Percentiles rank a stretch among this genome's conserved stretches.
phyloP scores from a whole-genome alignment of 1,139 yeast species.

The Kurtzmaniella quercitrusa region DNA sequence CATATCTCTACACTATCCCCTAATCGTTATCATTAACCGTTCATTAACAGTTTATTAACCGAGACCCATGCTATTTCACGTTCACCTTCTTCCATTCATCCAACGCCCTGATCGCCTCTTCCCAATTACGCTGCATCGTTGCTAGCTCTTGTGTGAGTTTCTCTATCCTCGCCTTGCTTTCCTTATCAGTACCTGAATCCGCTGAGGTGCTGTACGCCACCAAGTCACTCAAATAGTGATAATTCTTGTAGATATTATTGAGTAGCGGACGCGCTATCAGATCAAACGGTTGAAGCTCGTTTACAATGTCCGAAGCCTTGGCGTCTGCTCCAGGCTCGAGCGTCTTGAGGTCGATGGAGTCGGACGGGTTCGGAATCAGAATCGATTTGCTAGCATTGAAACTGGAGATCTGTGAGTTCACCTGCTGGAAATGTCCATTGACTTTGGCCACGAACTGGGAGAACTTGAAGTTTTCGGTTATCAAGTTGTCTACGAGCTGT shows the following conservation, averaged over 20 bases:
- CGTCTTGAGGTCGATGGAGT: conserved; percentile 22
- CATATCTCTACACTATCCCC: background rate
- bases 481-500: conserved; percentile 34
- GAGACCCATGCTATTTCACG: background rate
- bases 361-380: conserved; percentile 31
- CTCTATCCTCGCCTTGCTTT: conserved; percentile 13
- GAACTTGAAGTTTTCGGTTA: conserved; percentile 37
- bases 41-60: too few relatives aligned
- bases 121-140: conserved; percentile 35
- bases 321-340: conserved; percentile 15
- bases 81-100: conserved; percentile 42
- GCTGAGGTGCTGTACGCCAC: conserved; percentile 12
- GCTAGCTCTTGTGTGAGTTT: conserved; percentile 35
- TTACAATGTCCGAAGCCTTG: conserved; percentile 16
- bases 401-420: conserved; percentile 23
- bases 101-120: conserved; percentile 41
- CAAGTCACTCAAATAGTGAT: conserved; percentile 23
- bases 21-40: too few relatives aligned
- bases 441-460: conserved; percentile 29
- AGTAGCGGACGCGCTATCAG: conserved; percentile 31
- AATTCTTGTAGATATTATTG: conserved; percentile 24
- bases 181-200: conserved; percentile 10
- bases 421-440: conserved; percentile 23
- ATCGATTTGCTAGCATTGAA: conserved; percentile 11
- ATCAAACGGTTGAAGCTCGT: conserved; percentile 37